Percentiles rank a stretch among this genome's conserved stretches.
Conservation (phyloP, 371 early-diverging fungal genomes). For the Mucor indicus region DNA sequence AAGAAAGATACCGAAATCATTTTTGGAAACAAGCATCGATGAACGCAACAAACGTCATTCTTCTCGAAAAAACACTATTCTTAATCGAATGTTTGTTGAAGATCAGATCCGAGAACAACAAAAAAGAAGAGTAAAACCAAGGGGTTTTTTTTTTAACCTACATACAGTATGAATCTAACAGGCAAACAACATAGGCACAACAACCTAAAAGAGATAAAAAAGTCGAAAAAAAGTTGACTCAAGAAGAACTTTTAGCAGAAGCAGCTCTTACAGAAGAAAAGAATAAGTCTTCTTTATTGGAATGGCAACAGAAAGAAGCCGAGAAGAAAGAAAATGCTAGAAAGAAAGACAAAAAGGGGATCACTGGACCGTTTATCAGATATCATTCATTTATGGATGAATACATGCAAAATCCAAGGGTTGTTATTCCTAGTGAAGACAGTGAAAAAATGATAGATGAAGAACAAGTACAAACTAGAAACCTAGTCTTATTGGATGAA, state of each 20-base stretch:
- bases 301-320: conserved; percentile 58
- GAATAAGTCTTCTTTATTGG: conserved; percentile 50
- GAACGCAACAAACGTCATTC: conserved; percentile 49
- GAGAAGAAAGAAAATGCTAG: conserved; percentile 44
- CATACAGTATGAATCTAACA: not conserved
- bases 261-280: conserved; percentile 57
- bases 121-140: conserved; percentile 30
- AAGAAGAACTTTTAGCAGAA: conserved; percentile 59
- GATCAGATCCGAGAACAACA: conserved; percentile 52
- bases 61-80: conserved; percentile 51
- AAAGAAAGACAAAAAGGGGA: conserved; percentile 37
- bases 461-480: not conserved
- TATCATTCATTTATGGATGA: conserved; percentile 51
- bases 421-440: not conserved
- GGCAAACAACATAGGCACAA: conserved; percentile 6
- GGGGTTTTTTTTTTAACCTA: not conserved
- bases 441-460: not conserved
- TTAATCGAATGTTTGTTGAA: conserved; percentile 51
- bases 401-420: conserved; percentile 18
- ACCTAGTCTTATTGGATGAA: too few relatives aligned
- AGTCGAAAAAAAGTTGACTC: conserved; percentile 44
- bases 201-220: conserved; percentile 50
- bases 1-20: not conserved
- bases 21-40: not conserved
- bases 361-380: conserved; percentile 47